Percentiles rank a stretch among this genome's conserved stretches.
phyloP scores from a whole-genome alignment of 2,329 filamentous ascomycete species.

The Blumeria graminis region DNA sequence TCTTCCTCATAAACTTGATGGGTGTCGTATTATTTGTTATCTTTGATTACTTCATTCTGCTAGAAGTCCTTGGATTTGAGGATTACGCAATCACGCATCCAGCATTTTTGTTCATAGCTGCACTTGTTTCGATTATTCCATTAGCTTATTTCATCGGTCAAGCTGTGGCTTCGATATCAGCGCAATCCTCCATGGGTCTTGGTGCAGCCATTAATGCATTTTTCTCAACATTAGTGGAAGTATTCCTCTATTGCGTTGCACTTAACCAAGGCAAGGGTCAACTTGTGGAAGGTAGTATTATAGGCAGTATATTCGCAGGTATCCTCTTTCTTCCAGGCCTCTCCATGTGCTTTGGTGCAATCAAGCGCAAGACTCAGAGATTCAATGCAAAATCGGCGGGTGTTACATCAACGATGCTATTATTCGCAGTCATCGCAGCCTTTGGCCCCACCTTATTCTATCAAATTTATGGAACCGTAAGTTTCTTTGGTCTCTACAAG shows the following conservation, averaged over 20 bases:
- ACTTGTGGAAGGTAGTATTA: conserved; percentile 87
- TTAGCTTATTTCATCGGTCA: conserved; percentile 97
- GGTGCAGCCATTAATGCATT: conserved; percentile 95
- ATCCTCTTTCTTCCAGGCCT: conserved; percentile 82
- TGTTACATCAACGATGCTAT: conserved; percentile 90
- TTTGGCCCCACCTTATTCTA: conserved; percentile 95
- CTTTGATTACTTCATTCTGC: conserved; percentile 68
- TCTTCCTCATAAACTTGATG: conserved; percentile 95
- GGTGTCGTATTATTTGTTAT: conserved; percentile 85
- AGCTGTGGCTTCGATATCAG: conserved; percentile 92
- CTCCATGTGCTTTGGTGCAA: conserved; percentile 96
- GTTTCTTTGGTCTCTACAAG: conserved; percentile 11
- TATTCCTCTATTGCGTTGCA: conserved; percentile 91
- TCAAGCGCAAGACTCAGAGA: conserved; percentile 92
- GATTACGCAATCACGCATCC: conserved; percentile 51
- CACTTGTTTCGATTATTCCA: conserved; percentile 79
- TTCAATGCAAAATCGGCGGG: conserved; percentile 94
- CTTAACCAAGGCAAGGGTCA: conserved; percentile 77
- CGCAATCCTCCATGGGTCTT: conserved; percentile 93
- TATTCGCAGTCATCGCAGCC: conserved; percentile 86
- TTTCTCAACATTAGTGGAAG: conserved; percentile 92
- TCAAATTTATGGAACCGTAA: conserved; percentile 82
- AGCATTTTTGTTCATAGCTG: conserved; percentile 65
- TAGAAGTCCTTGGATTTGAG: conserved; percentile 41
- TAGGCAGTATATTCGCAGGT: conserved; percentile 93